Evolutionary conservation across 306 rosid genomes (phyloP), one percentile per base, ranked within the genome.

Genomic region (Elaeagnus macrophylla): DNA sequence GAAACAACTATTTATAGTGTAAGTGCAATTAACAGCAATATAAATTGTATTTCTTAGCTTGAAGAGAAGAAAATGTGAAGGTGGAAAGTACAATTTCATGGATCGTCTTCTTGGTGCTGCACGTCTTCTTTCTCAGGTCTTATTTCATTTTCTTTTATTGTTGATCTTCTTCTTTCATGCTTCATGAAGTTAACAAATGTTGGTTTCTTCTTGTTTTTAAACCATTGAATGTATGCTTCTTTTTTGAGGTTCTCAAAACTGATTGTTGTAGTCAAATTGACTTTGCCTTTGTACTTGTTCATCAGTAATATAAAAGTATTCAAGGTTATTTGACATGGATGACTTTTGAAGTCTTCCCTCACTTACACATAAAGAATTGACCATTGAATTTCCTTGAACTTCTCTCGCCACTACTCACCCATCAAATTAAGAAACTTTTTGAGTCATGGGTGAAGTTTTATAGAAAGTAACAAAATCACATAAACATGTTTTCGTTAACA

Each of bases 91-190:
- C 59, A 81, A 80, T 68, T 86, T 90, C 64, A 56, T 86, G 94
- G 97, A 90, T 56, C 82, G 77, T 51, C 81, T 90, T 66, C 42
- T 81, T 45, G 97, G 95, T 71, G 87, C 80, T 61, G 85, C 86
- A 49, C 83, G 89, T 18, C 62, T 91, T 56, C 71, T 86, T 15
- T 72, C 78, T 12, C 78, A 80, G 97, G 97, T 91, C 56, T 2
- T 5, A 47, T 45, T 47, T 47, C 57, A 15, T 37, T 39, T 70
- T 53, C 39, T n/a, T n/a, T 15, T 37, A 48, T 39, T 16, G 32
- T n/a, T 10, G 7, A 10, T 41, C 10, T 51, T 0, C 16, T 60
- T 17, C 18, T 25, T 47, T 12, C 25, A 17, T 20, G 42, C 51
- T 38, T 39, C 39, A 42, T 16, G n/a, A 8, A 8, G 14, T 64